phyloP scores from a whole-genome alignment of 345 rosid species.

The Excoecaria agallocha region DNA sequence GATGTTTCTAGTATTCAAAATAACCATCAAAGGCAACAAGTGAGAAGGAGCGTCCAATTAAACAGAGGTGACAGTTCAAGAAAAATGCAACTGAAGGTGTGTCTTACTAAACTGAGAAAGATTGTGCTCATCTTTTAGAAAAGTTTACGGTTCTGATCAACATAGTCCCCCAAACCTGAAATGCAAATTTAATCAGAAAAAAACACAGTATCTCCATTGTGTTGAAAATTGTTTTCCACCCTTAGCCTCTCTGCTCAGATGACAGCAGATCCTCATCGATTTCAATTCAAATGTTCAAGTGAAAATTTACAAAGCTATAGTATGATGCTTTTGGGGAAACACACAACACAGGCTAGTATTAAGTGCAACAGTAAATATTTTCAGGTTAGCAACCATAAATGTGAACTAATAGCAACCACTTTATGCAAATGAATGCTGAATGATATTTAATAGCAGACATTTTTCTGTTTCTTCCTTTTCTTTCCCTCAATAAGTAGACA shows the following conservation, averaged over 20 bases:
- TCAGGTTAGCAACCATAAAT: not conserved
- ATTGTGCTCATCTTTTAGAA: conserved; percentile 63
- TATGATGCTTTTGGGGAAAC: not conserved
- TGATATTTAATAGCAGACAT: not conserved
- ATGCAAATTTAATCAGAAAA: conserved; percentile 16
- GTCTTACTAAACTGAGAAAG: conserved; percentile 71
- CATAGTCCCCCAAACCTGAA: conserved; percentile 66
- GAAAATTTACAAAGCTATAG: not conserved
- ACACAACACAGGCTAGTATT: not conserved
- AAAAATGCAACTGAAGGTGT: conserved; percentile 5
- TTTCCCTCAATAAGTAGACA: not conserved
- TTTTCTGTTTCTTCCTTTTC: not conserved
- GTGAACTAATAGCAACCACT: not conserved
- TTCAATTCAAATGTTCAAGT: not conserved
- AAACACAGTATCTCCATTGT: not conserved
- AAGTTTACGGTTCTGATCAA: conserved; percentile 65
- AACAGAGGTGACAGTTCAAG: not conserved
- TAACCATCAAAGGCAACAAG: not conserved
- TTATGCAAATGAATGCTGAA: not conserved
- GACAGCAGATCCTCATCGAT: not conserved
- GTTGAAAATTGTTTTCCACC: conserved; percentile 4
- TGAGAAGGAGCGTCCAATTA: not conserved
- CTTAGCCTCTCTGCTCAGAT: not conserved
- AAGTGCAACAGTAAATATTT: not conserved
- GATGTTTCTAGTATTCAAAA: not conserved